Evolutionary conservation across 2,329 filamentous ascomycete genomes (phyloP), one percentile per base, ranked within the genome.

Genomic region (Colletotrichum destructivum): DNA sequence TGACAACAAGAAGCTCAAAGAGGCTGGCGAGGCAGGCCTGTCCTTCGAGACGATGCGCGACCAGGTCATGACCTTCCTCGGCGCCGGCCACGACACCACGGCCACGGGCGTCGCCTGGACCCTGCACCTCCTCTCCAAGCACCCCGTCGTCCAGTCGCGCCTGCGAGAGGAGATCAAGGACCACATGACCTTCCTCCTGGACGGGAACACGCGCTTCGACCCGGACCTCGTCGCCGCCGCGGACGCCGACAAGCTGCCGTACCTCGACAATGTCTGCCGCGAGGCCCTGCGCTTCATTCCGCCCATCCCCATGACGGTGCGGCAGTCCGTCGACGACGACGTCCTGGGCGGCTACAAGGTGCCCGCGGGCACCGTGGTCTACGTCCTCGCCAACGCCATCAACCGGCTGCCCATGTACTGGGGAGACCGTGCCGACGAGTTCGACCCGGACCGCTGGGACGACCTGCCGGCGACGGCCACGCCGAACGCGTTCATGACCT

Each of bases 231-330:
- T 81, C 52, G 77, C 75, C 16, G 75, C 77, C 4, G 79, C 80
- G 0, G 82, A 85, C 63, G 78, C 79, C 0, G 81, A 86, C 73
- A 75, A 78, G 57, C 77, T 86, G 3, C 83, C 83, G 0, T 86
- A 82, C 74, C 77, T 86, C 6, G 82, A 85, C 73, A 85, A 84
- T 62, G 81, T 86, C 49, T 85, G 84, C 78, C 82, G 82, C 62
- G 85, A 87, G 75, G 82, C 82, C 0, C 79, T 86, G 6, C 83
- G 84, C 52, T 82, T 80, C 77, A 85, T 85, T 69, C 83, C 83
- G n/a, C 61, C 67, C 49, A 85, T 85, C 55, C 83, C 84, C 31
- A 82, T 84, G 79, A 84, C 82, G 2, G 83, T 85, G n/a, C 81
- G 84, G 9, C 78, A 85, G 71, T 80, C 82, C 0, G 60, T 83